Evolutionary conservation across 2,329 filamentous ascomycete species (phyloP).

Genomic region (Pestalotiopsis sp.): DNA sequence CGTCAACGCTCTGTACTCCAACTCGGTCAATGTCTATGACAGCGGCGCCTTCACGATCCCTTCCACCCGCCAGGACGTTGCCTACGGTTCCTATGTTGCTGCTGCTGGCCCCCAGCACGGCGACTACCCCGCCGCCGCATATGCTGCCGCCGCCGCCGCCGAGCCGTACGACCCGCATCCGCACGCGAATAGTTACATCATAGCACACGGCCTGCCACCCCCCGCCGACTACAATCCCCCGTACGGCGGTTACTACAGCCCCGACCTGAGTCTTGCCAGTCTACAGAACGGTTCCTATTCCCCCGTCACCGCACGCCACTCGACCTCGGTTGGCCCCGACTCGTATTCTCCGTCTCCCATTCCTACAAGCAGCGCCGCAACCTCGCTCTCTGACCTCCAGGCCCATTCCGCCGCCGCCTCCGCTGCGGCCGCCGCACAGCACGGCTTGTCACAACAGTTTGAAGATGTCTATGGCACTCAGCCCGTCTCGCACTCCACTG

Average conservation of each 20-base stretch:
- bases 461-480: slow-evolving; percentile 29
- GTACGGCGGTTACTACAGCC: slow-evolving; percentile 1
- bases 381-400: slow-evolving; percentile 8
- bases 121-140: slow-evolving; percentile 18
- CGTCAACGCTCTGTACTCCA: background rate
- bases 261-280: background rate
- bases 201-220: slow-evolving; percentile 28
- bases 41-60: slow-evolving; percentile 8
- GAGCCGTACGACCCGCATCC: slow-evolving; percentile 28
- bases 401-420: slow-evolving; percentile 17
- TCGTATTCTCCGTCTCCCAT: slow-evolving; percentile 8
- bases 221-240: slow-evolving; percentile 22
- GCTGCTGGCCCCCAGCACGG: slow-evolving; percentile 21
- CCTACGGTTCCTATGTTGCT: slow-evolving; percentile 14
- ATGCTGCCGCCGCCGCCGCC: slow-evolving; percentile 10
- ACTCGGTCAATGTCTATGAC: slow-evolving; percentile 3
- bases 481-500: slow-evolving; percentile 23
- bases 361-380: background rate
- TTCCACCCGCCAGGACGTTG: slow-evolving; percentile 9
- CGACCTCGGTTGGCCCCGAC: slow-evolving; percentile 11
- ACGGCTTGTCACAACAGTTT: slow-evolving; percentile 26
- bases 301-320: slow-evolving; percentile 4
- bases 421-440: slow-evolving; percentile 19
- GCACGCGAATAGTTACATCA: slow-evolving; percentile 28
- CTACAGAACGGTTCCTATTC: slow-evolving; percentile 2